Base-by-base conservation (phyloP, 1,284 basidiomycete genomes). In the Thecaphora thlaspeos region DNA sequence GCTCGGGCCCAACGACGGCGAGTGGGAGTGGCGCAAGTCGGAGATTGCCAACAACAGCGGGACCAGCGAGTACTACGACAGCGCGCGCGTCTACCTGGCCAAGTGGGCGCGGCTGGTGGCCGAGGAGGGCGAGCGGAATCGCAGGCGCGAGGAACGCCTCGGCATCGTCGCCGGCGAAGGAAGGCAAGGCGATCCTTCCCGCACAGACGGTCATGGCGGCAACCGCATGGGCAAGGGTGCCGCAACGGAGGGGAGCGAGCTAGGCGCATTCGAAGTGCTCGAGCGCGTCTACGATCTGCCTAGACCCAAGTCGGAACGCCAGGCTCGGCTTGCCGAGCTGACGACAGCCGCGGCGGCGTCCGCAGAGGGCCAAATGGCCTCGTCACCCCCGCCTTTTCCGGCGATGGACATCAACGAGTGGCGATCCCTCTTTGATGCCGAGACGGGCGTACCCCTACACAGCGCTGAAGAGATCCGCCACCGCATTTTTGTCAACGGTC, bases 21-120 rank as follows among this genome's bases (percentile, higher is more conserved):
- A 66, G 28, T 73, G 69, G 69, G 62, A 56, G 21, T 60, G 61
- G 62, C 48, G 53, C 36, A 63, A 52, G 28, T 56, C 61, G 19
- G 61, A 49, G 39, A 61, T 70, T 17, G 57, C 56, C 32, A 60
- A 61, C 43, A 53, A 61, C 36, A 58, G 60, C 23, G 62, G 66
- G 7, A 58, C 53, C 30, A 68, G 59, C 32, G 67, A 75, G 45
- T 98, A 95, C 76, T 98, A 94, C 76, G 95, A 98, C 78, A 89
- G 88, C 52, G 94, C 95, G 0, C 82, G 94, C 3, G 90, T 98
- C 5, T 98, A 97, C 77, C 84, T 99, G 9, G 95, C 95, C 1
- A 84, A 90, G 26, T 99, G 95, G 95, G 94, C 95, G 0, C 83
- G 92, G 22, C 87, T 91, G 42, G 94, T 98, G 0, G 94, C 78